These are phyloP conservation scores for Amanita inopinata DNA, from an alignment of 768 basidiomycete species.

Conservation along the genomic window DNA sequence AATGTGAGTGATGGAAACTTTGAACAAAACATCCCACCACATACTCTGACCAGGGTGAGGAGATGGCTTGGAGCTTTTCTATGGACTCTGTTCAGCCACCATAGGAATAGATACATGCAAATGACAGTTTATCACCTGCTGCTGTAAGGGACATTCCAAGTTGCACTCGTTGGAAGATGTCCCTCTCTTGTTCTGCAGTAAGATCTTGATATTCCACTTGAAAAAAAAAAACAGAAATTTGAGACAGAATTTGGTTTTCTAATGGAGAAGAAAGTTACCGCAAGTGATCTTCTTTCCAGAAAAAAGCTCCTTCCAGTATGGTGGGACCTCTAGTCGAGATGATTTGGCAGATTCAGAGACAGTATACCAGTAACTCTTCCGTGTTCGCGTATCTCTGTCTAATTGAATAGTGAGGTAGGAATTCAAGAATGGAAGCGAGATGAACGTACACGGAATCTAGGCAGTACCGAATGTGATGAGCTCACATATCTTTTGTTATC, in stretches of 20 bases:
- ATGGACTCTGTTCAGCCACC: slow-evolving; percentile 4
- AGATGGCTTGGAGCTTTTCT: slow-evolving; percentile 78
- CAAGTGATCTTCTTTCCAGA: slow-evolving; percentile 52
- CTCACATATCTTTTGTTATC: slow-evolving; percentile 3
- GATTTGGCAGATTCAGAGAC: slow-evolving; percentile 33
- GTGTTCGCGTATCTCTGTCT: slow-evolving; percentile 51
- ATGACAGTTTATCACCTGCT: slow-evolving; percentile 39
- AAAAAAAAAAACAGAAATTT: too few species aligned
- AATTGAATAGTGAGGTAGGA: slow-evolving; percentile 1
- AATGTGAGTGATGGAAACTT: neutral
- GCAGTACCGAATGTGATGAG: neutral
- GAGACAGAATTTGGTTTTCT: neutral
- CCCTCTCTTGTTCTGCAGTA: slow-evolving; percentile 50
- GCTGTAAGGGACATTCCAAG: slow-evolving; percentile 66
- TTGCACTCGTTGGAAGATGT: slow-evolving; percentile 79
- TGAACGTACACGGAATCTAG: slow-evolving; percentile 16
- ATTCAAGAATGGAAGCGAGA: neutral
- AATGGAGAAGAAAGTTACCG: slow-evolving; percentile 30
- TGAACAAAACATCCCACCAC: slow-evolving; percentile 8
- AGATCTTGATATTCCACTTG: slow-evolving; percentile 63
- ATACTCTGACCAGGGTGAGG: slow-evolving; percentile 54
- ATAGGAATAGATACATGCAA: neutral
- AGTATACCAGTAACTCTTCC: slow-evolving; percentile 58
- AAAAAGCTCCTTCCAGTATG: slow-evolving; percentile 41
- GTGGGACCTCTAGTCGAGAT: slow-evolving; percentile 43